Conservation (phyloP, 495 filamentous ascomycete genomes). For the Rostrohypoxylon terebratum region DNA sequence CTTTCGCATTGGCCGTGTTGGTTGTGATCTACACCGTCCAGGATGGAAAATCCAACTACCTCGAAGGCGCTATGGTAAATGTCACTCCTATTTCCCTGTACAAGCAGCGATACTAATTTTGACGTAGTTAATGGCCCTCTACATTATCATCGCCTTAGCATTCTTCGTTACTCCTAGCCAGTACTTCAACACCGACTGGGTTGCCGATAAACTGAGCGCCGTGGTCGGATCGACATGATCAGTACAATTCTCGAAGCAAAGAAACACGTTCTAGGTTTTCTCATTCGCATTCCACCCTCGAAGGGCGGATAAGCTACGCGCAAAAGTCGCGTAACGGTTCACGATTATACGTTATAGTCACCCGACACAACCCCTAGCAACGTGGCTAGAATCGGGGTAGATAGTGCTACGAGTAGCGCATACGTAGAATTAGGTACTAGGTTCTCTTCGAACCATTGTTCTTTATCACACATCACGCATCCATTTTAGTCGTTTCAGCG, state of each 20-base stretch:
- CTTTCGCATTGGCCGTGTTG: conserved; percentile 88
- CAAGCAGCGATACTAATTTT: conserved; percentile 23
- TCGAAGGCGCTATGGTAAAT: conserved; percentile 93
- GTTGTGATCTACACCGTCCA: conserved; percentile 94
- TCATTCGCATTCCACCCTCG: conserved; percentile 10
- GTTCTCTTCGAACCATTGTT: conserved; percentile 7
- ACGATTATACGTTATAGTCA: conserved; percentile 15
- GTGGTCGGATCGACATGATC: conserved; percentile 35
- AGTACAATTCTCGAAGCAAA: no score
- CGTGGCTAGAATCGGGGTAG: neutral
- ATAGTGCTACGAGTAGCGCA: conserved; percentile 10
- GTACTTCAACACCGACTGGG: conserved; percentile 45
- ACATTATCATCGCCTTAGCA: conserved; percentile 86
- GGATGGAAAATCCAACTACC: conserved; percentile 94
- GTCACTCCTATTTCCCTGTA: conserved; percentile 49
- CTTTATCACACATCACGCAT: conserved; percentile 10
- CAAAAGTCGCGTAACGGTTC: neutral
- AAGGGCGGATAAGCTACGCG: conserved; percentile 4
- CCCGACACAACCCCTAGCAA: neutral
- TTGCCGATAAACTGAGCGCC: conserved; percentile 13
- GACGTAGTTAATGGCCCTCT: conserved; percentile 65
- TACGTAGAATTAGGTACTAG: neutral
- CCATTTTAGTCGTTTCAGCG: neutral
- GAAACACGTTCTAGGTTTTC: neutral
- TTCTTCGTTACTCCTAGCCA: conserved; percentile 90